phyloP scores from a whole-genome alignment of 2,329 filamentous ascomycete genomes.

The Pseudonectria buxi region DNA sequence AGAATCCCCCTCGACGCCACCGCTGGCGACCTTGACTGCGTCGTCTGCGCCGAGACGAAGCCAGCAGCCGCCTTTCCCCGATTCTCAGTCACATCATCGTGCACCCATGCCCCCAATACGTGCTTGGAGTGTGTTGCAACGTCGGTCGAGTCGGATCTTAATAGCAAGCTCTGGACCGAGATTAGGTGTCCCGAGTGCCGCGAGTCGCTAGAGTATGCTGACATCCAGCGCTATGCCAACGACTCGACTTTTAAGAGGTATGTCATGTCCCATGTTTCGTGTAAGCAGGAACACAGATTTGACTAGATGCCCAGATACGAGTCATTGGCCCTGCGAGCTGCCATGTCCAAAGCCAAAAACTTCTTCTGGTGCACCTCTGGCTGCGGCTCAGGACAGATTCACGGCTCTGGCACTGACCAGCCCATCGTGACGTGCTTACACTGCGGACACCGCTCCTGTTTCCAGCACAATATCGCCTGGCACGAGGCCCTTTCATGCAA shows the following conservation, averaged over 20 bases:
- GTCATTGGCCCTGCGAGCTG: constrained; percentile 34
- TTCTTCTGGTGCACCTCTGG: constrained; percentile 49
- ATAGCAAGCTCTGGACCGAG: constrained; percentile 33
- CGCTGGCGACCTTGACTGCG: constrained; percentile 24
- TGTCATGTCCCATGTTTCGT: background rate
- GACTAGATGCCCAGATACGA: constrained; percentile 31
- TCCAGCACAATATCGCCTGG: constrained; percentile 35
- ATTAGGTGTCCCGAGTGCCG: constrained; percentile 48
- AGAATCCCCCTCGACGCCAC: constrained; percentile 17
- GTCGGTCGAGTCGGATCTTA: constrained; percentile 29
- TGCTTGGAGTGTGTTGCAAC: constrained; percentile 30
- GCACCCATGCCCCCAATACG: constrained; percentile 26
- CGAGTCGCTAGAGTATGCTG: constrained; percentile 33
- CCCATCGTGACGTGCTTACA: constrained; percentile 36
- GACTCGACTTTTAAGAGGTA: constrained; percentile 37
- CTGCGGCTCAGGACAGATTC: constrained; percentile 48
- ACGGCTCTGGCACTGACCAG: constrained; percentile 31
- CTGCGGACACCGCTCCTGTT: constrained; percentile 36
- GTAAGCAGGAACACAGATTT: background rate
- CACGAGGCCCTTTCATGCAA: constrained; percentile 35
- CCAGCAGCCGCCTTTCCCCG: constrained; percentile 24
- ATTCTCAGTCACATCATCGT: constrained; percentile 26
- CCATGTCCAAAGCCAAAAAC: constrained; percentile 34
- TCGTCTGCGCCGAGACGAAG: constrained; percentile 31
- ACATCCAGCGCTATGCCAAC: constrained; percentile 40